Evolutionary conservation across 2,329 filamentous ascomycete genomes (phyloP).

Genomic region (Elsinoe necatrix): DNA sequence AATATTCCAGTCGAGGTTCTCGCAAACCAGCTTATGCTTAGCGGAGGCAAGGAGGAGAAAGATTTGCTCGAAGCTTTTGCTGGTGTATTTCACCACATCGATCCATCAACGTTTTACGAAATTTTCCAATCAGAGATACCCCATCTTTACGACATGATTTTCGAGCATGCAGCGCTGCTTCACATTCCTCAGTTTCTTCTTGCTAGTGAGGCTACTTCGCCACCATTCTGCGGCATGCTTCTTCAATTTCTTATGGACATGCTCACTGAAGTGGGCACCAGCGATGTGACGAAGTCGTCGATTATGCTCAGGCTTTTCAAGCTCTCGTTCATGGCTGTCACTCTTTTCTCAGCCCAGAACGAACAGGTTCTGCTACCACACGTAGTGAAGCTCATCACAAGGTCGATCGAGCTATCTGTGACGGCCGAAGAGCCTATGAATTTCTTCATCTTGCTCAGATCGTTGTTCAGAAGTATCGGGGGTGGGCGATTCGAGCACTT

Average conservation of each 20-base stretch:
- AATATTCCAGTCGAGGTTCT: constrained; percentile 83
- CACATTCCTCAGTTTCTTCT: constrained; percentile 98
- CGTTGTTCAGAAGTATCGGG: constrained; percentile 90
- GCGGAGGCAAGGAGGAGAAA: constrained; percentile 92
- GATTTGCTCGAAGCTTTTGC: constrained; percentile 95
- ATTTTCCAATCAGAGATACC: constrained; percentile 97
- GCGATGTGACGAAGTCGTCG: constrained; percentile 84
- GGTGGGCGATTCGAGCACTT: constrained; percentile 95
- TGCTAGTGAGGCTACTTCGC: constrained; percentile 95
- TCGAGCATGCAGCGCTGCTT: constrained; percentile 86
- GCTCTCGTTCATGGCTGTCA: constrained; percentile 98
- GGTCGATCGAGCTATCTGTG: constrained; percentile 92
- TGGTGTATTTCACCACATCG: constrained; percentile 96
- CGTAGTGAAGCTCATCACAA: constrained; percentile 93
- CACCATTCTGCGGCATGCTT: constrained; percentile 96
- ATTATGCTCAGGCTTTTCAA: constrained; percentile 94
- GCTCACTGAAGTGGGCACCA: constrained; percentile 87
- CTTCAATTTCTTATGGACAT: constrained; percentile 95
- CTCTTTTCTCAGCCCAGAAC: constrained; percentile 87
- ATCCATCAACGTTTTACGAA: constrained; percentile 96
- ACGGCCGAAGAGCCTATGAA: constrained; percentile 97
- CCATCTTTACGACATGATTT: constrained; percentile 93
- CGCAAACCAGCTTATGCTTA: constrained; percentile 90
- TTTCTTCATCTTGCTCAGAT: constrained; percentile 88
- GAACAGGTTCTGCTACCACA: constrained; percentile 92